Percentiles rank a stretch among this genome's conserved stretches.
Conservation (phyloP, 768 basidiomycete species). For the Boletus rubescentipes region DNA sequence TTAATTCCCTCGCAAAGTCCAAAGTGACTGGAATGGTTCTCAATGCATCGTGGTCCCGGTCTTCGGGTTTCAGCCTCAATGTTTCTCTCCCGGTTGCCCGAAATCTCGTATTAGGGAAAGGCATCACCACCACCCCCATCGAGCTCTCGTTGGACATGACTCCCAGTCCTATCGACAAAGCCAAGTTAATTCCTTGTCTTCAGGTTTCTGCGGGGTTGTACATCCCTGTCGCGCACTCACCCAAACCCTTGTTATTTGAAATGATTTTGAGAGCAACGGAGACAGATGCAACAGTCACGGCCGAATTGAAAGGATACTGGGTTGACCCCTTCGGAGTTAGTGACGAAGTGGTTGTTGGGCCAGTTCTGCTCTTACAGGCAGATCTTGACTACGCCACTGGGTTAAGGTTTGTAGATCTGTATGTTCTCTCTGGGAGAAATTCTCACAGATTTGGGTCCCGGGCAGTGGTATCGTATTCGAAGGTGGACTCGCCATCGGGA, state of each 20-base stretch:
- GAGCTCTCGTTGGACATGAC: constrained; percentile 1
- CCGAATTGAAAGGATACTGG: constrained; percentile 4
- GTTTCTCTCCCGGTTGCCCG: constrained; percentile 4
- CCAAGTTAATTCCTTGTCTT: background rate
- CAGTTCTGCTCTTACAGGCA: constrained; percentile 1
- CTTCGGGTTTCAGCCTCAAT: background rate
- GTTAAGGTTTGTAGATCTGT: background rate
- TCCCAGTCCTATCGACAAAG: constrained; percentile 1
- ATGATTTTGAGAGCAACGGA: background rate
- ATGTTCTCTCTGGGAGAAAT: too few species aligned
- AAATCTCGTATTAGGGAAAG: constrained; percentile 5
- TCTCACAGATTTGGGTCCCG: background rate
- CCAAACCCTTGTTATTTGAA: background rate
- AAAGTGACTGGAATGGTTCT: constrained; percentile 2
- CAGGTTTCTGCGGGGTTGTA: background rate
- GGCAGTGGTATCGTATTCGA: constrained; percentile 1
- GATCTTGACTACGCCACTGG: background rate
- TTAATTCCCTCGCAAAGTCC: constrained; percentile 1
- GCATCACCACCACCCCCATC: constrained; percentile 1
- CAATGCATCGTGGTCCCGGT: background rate
- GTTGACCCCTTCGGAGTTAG: constrained; percentile 3
- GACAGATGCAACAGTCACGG: background rate
- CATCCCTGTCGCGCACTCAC: background rate
- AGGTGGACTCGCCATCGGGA: constrained; percentile 5
- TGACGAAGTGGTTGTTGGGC: background rate